Evolutionary conservation across 2,329 filamentous ascomycete species (phyloP).

Genomic region (Fusarium staphyleae): DNA sequence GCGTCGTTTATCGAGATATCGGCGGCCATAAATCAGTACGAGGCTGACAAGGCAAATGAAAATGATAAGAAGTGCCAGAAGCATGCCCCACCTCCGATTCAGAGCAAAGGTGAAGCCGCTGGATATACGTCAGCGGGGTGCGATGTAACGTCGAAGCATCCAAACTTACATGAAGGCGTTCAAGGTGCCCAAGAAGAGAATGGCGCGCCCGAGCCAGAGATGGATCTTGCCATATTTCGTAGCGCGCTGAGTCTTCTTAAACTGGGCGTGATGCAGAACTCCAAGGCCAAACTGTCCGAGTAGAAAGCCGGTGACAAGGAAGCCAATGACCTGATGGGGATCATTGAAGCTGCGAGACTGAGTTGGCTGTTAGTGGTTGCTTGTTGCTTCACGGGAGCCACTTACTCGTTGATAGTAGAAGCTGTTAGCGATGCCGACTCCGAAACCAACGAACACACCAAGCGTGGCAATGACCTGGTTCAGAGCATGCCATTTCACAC

Average conservation of each 20-base stretch:
- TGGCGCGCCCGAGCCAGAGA: conserved; percentile 62
- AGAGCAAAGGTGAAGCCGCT: conserved; percentile 66
- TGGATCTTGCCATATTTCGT: conserved; percentile 62
- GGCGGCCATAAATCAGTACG: conserved; percentile 45
- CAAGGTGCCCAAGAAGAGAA: conserved; percentile 60
- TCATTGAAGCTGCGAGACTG: conserved; percentile 61
- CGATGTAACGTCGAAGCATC: background rate
- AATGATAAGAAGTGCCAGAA: conserved; percentile 57
- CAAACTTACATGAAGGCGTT: conserved; percentile 63
- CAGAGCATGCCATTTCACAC: conserved; percentile 61
- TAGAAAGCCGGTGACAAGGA: conserved; percentile 59
- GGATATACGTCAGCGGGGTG: conserved; percentile 1
- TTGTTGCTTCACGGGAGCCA: background rate
- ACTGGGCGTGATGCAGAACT: conserved; percentile 62
- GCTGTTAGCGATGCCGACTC: conserved; percentile 61
- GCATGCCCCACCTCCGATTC: conserved; percentile 54
- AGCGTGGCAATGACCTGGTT: conserved; percentile 60
- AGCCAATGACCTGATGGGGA: conserved; percentile 66
- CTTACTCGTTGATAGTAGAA: conserved; percentile 63
- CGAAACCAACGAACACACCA: conserved; percentile 57
- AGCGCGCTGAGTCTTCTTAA: conserved; percentile 56
- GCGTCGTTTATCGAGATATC: conserved; percentile 39
- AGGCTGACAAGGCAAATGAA: conserved; percentile 52
- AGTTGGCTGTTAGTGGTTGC: conserved; percentile 13
- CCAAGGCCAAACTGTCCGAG: conserved; percentile 62